Evolutionary conservation across 2,329 filamentous ascomycete species (phyloP).

Genomic region (Penicillium sp.): DNA sequence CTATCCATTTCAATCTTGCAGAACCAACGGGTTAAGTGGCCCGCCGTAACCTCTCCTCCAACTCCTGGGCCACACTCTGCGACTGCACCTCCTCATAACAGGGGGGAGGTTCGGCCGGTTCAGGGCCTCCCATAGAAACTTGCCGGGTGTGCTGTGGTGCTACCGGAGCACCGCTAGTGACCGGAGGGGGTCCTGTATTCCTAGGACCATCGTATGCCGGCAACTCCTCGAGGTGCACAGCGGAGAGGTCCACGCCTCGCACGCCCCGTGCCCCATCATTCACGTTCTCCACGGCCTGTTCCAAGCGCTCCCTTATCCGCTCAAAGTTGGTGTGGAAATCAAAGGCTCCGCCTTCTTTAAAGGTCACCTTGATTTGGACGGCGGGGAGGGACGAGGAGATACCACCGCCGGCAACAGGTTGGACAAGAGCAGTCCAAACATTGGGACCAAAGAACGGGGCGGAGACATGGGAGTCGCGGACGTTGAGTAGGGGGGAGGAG

Average conservation of each 20-base stretch:
- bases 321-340: slow-evolving; percentile 87
- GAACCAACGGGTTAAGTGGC: slow-evolving; percentile 30
- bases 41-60: slow-evolving; percentile 63
- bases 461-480: slow-evolving; percentile 83
- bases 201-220: slow-evolving; percentile 79
- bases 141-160: slow-evolving; percentile 30
- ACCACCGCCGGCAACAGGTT: slow-evolving; percentile 81
- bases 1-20: background rate
- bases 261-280: slow-evolving; percentile 50
- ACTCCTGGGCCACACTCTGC: slow-evolving; percentile 74
- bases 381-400: slow-evolving; percentile 75
- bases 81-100: slow-evolving; percentile 92
- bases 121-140: slow-evolving; percentile 42
- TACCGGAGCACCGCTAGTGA: slow-evolving; percentile 16
- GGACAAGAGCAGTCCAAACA: slow-evolving; percentile 81
- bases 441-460: slow-evolving; percentile 94
- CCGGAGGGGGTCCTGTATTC: slow-evolving; percentile 36
- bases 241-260: slow-evolving; percentile 61
- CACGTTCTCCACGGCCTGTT: slow-evolving; percentile 72
- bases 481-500: slow-evolving; percentile 83
- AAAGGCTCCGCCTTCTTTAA: slow-evolving; percentile 93
- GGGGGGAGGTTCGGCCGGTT: slow-evolving; percentile 77
- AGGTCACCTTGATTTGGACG: slow-evolving; percentile 82
- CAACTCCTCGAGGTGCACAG: slow-evolving; percentile 81
- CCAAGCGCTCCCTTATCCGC: slow-evolving; percentile 79